phyloP scores from a whole-genome alignment of 2,329 filamentous ascomycete genomes.

The Ploettnerulaceae sp. region DNA sequence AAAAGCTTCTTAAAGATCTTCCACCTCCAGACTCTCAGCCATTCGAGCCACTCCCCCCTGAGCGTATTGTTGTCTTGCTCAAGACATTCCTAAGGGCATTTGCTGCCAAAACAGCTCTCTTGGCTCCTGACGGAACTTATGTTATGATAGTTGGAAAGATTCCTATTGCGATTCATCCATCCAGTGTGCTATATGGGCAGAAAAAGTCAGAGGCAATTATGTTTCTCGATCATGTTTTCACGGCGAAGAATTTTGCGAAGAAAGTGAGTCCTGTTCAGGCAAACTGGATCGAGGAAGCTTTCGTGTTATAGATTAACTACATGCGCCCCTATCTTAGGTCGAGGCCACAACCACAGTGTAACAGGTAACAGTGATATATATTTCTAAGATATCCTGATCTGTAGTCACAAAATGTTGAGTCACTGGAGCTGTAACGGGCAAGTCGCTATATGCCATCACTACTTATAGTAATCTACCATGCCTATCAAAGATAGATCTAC shows the following conservation, averaged over 20 bases:
- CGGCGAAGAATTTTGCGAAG: conserved; percentile 61
- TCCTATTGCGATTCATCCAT: conserved; percentile 56
- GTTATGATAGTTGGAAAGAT: conserved; percentile 56
- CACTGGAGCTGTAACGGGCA: not conserved
- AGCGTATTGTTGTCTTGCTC: conserved; percentile 49
- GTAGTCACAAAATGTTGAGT: too few species aligned
- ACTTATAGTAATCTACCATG: not conserved
- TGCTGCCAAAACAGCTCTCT: conserved; percentile 53
- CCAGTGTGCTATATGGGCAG: conserved; percentile 56
- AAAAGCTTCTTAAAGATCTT: conserved; percentile 41
- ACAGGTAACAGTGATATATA: too few species aligned
- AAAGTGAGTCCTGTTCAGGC: conserved; percentile 59
- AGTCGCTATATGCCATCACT: not conserved
- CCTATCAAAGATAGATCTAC: not conserved
- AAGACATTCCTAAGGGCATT: conserved; percentile 61
- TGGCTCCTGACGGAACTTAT: conserved; percentile 57
- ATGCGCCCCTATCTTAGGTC: not conserved
- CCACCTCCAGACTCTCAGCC: conserved; percentile 49
- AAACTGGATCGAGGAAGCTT: conserved; percentile 46
- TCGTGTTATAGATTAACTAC: conserved; percentile 14
- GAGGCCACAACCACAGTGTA: too few species aligned
- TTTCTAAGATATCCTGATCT: too few species aligned
- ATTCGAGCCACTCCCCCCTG: conserved; percentile 50
- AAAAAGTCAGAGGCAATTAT: conserved; percentile 64
- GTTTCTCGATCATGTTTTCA: conserved; percentile 64